Conservation (phyloP, 306 rosid species). For the Quercus dentata region DNA sequence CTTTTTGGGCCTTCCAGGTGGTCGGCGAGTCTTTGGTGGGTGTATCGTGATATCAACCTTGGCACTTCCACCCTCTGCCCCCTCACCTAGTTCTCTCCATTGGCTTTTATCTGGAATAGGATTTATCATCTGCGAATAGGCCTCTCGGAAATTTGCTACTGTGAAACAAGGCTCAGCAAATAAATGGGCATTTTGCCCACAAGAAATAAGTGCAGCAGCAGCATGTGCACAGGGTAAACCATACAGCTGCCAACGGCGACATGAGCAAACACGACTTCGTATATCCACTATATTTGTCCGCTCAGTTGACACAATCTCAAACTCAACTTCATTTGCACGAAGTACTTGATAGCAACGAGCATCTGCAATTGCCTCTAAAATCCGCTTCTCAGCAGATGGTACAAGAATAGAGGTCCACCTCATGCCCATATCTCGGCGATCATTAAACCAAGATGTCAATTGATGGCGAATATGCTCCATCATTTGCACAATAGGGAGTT, state of each 20-base stretch:
- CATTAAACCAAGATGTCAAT: conserved; percentile 67
- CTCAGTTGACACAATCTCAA: conserved; percentile 95
- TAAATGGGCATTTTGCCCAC: conserved; percentile 80
- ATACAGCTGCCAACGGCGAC: conserved; percentile 96
- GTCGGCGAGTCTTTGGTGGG: conserved; percentile 92
- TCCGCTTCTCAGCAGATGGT: conserved; percentile 88
- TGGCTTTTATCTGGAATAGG: conserved; percentile 76
- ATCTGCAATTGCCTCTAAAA: conserved; percentile 85
- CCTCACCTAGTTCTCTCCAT: conserved; percentile 77
- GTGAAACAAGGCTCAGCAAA: conserved; percentile 96
- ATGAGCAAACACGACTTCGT: conserved; percentile 78
- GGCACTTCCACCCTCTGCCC: conserved; percentile 79
- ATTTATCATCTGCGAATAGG: conserved; percentile 75
- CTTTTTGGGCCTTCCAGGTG: conserved; percentile 98
- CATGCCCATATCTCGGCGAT: conserved; percentile 79
- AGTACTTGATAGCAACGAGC: conserved; percentile 97
- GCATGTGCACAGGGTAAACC: conserved; percentile 99
- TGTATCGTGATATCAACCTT: conserved; percentile 62
- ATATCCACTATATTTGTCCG: conserved; percentile 97
- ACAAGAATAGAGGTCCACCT: conserved; percentile 83
- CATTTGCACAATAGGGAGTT: conserved; percentile 95
- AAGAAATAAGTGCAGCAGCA: conserved; percentile 94
- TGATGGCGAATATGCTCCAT: conserved; percentile 89
- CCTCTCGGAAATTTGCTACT: conserved; percentile 65
- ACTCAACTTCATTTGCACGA: conserved; percentile 95